phyloP scores from a whole-genome alignment of 306 rosid species.

The Dicorynia guianensis region DNA sequence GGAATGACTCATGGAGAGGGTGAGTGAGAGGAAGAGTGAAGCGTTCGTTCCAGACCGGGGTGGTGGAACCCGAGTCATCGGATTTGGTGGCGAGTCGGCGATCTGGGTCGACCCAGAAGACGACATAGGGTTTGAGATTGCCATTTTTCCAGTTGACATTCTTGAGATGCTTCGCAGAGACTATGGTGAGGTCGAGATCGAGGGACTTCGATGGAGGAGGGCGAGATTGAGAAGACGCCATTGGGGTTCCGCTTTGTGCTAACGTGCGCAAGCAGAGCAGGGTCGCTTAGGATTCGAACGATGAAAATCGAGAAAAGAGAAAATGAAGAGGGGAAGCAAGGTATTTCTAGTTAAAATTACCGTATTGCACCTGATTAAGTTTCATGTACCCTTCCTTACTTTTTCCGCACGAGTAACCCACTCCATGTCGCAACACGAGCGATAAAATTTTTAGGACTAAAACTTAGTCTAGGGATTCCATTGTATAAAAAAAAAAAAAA shows the following conservation, averaged over 20 bases:
- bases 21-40: conserved; percentile 70
- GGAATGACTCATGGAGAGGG: conserved; percentile 61
- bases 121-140: conserved; percentile 82
- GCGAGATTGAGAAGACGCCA: conserved; percentile 81
- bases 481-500: no score
- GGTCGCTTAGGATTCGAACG: no score
- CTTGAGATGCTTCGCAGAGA: conserved; percentile 88
- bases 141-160: conserved; percentile 92
- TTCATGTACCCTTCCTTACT: no score
- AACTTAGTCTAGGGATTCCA: no score
- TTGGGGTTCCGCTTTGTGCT: background rate
- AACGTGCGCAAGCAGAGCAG: no score
- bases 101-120: conserved; percentile 83
- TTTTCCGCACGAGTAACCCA: no score
- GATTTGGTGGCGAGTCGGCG: conserved; percentile 89
- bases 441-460: no score
- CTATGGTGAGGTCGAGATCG: conserved; percentile 79
- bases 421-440: no score
- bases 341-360: no score
- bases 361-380: no score
- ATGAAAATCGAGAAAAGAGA: no score
- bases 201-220: conserved; percentile 71
- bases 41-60: conserved; percentile 90
- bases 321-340: no score
- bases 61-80: conserved; percentile 77